Conservation (phyloP, 1,284 basidiomycete genomes). For the Sporisorium reilianum region DNA sequence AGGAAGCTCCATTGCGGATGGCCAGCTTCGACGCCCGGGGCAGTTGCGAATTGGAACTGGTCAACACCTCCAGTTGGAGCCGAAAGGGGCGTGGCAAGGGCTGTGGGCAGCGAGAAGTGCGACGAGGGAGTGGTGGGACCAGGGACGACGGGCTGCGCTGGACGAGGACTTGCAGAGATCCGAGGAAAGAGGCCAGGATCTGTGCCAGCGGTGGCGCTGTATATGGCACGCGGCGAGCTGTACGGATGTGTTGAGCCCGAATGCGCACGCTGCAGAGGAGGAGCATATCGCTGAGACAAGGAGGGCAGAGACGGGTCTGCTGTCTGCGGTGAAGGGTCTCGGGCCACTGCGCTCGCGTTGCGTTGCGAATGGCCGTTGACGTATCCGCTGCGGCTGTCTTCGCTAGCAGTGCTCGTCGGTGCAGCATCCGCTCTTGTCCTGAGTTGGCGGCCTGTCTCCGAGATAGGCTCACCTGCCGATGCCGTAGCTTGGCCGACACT, state of each 20-base stretch:
- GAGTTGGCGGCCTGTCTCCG: not conserved
- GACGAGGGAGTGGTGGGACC: slow-evolving; percentile 24
- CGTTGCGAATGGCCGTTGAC: slow-evolving; percentile 13
- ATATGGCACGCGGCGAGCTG: slow-evolving; percentile 36
- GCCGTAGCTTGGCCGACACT: not conserved
- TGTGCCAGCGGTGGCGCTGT: slow-evolving; percentile 22
- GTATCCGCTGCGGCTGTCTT: not conserved
- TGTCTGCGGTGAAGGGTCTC: not conserved
- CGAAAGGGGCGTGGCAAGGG: not conserved
- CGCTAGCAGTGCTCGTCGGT: not conserved
- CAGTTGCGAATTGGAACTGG: slow-evolving; percentile 21
- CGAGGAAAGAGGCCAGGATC: slow-evolving; percentile 26
- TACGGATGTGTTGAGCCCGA: slow-evolving; percentile 20
- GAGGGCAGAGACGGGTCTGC: slow-evolving; percentile 1
- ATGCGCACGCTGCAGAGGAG: slow-evolving; percentile 22
- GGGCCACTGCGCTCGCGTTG: not conserved
- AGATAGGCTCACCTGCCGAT: slow-evolving; percentile 3
- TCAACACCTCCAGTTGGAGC: not conserved
- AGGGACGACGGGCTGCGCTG: slow-evolving; percentile 1
- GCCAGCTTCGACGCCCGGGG: slow-evolving; percentile 21
- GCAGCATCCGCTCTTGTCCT: not conserved
- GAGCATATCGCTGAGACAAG: slow-evolving; percentile 11
- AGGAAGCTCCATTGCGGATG: slow-evolving; percentile 40
- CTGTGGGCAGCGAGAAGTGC: slow-evolving; percentile 21
- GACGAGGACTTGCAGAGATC: slow-evolving; percentile 22